Evolutionary conservation across 345 rosid species (phyloP).

Genomic region (Alliaria petiolata): DNA sequence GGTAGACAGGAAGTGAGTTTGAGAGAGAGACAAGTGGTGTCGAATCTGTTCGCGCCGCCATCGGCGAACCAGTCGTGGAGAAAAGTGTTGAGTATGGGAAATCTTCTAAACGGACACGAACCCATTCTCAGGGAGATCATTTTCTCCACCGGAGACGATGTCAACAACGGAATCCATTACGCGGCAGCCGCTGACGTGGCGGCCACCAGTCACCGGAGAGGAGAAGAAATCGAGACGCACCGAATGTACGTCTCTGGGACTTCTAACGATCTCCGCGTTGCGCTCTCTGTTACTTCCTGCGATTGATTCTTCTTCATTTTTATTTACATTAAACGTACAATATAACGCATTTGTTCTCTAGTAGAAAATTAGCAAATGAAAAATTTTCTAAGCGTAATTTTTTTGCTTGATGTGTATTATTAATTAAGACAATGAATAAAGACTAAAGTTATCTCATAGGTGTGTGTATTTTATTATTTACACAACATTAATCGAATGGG

Average conservation of each 20-base stretch:
- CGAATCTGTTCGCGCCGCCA: conserved; percentile 72
- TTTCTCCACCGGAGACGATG: conserved; percentile 56
- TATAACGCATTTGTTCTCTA: conserved; percentile 2
- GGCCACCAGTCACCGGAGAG: conserved; percentile 29
- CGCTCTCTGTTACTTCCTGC: conserved; percentile 77
- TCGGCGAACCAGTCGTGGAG: conserved; percentile 92
- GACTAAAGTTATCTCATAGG: background rate
- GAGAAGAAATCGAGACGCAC: conserved; percentile 72
- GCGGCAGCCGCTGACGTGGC: conserved; percentile 42
- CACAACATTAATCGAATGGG: background rate
- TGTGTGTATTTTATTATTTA: background rate
- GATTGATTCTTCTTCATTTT: conserved; percentile 43
- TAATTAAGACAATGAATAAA: background rate
- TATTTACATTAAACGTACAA: background rate
- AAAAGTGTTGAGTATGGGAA: conserved; percentile 95
- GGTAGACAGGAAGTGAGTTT: conserved; percentile 46
- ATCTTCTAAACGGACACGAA: conserved; percentile 93
- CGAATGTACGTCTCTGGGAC: conserved; percentile 89
- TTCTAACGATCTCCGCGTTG: conserved; percentile 91
- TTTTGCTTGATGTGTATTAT: background rate
- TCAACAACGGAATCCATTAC: conserved; percentile 50
- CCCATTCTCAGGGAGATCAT: conserved; percentile 77
- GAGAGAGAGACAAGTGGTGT: conserved; percentile 56
- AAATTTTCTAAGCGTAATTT: background rate
- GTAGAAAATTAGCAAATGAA: conserved; percentile 1